These are phyloP conservation scores for Debaryomycetaceae sp. DNA, from an alignment of 1,139 yeast genomes.

Conservation along the genomic window DNA sequence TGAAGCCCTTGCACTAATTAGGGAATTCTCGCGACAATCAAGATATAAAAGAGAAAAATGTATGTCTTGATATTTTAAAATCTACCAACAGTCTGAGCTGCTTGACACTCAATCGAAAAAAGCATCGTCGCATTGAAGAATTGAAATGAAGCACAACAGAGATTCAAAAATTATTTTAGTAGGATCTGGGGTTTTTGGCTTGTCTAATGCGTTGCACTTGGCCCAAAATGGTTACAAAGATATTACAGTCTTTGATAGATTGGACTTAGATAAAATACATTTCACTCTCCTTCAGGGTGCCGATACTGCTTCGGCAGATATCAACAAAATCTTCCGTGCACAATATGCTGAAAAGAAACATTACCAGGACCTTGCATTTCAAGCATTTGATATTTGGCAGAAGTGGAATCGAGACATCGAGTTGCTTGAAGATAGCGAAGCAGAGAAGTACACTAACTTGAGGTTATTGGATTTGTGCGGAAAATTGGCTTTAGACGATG, in stretches of 20 bases:
- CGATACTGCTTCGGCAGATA: constrained; percentile 37
- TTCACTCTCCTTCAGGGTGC: constrained; percentile 22
- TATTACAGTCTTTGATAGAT: constrained; percentile 13
- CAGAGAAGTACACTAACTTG: constrained; percentile 2
- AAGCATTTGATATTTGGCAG: constrained; percentile 20
- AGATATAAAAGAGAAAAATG: background rate
- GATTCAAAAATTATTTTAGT: constrained; percentile 25
- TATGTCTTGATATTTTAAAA: too few species aligned
- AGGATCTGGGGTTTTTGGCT: constrained; percentile 48
- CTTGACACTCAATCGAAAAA: too few species aligned
- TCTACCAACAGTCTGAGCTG: too few species aligned
- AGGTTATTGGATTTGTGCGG: constrained; percentile 22
- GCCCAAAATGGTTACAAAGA: constrained; percentile 18
- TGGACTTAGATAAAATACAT: background rate
- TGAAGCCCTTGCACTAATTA: background rate
- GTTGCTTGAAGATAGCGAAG: background rate
- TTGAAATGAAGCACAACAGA: background rate
- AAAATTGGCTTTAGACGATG: constrained; percentile 19
- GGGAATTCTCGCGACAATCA: background rate
- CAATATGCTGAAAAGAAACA: constrained; percentile 31
- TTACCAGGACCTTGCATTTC: constrained; percentile 31
- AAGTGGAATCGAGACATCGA: constrained; percentile 7
- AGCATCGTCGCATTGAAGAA: too few species aligned
- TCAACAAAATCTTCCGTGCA: constrained; percentile 34
- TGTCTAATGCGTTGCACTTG: constrained; percentile 37